Conservation (phyloP, 2,329 filamentous ascomycete species). For the Corynespora cassiicola region DNA sequence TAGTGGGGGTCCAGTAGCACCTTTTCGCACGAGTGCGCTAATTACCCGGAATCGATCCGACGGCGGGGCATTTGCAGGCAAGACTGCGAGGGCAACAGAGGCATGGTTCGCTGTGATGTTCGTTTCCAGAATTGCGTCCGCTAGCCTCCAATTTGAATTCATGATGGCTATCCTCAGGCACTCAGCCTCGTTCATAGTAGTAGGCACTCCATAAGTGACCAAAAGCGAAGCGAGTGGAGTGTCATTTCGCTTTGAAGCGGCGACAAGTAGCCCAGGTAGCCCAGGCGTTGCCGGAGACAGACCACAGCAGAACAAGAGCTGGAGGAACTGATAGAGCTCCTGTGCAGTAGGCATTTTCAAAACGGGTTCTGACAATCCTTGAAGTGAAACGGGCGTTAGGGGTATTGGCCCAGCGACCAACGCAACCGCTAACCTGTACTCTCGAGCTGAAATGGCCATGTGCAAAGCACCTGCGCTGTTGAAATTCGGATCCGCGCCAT, state of each 20-base stretch:
- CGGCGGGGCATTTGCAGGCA: constrained; percentile 25
- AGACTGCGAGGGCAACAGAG: constrained; percentile 28
- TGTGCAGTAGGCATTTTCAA: constrained; percentile 34
- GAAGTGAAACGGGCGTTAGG: constrained; percentile 29
- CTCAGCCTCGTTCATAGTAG: constrained; percentile 34
- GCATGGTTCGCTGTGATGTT: constrained; percentile 33
- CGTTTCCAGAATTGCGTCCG: constrained; percentile 30
- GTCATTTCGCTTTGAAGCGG: constrained; percentile 34
- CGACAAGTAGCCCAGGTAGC: constrained; percentile 36
- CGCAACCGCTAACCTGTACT: constrained; percentile 36
- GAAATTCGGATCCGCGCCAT: constrained; percentile 45
- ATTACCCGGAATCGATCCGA: constrained; percentile 34
- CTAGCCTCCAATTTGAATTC: constrained; percentile 36
- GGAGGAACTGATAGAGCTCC: constrained; percentile 35
- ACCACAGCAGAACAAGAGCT: constrained; percentile 42
- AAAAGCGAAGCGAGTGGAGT: constrained; percentile 37
- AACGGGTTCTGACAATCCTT: constrained; percentile 34
- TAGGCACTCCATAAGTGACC: constrained; percentile 37
- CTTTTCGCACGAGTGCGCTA: constrained; percentile 29
- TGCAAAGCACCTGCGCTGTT: constrained; percentile 38
- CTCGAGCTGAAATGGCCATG: constrained; percentile 36
- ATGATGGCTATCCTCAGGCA: constrained; percentile 33
- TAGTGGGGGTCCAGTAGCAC: constrained; percentile 34
- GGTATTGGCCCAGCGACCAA: constrained; percentile 35
- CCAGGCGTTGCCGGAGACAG: constrained; percentile 32